Percentiles rank a stretch among this genome's conserved stretches.
phyloP scores from a whole-genome alignment of 1,139 yeast genomes.

The Yamadazyma atlantica region DNA sequence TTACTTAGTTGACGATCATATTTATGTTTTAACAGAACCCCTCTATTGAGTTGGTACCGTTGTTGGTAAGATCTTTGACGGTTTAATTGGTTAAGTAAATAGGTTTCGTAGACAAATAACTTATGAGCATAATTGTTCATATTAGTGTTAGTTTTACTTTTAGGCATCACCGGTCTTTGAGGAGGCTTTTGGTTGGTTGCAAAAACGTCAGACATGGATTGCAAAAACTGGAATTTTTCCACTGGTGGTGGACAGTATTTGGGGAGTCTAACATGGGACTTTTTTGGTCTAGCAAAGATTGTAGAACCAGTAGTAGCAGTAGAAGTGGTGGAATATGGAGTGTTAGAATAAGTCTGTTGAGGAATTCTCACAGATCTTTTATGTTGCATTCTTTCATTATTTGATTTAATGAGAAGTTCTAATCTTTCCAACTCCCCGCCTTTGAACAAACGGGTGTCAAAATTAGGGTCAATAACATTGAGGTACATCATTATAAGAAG shows the following conservation, averaged over 20 bases:
- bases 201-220: constrained; percentile 2
- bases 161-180: constrained; percentile 19
- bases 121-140: constrained; percentile 24
- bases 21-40: constrained; percentile 7
- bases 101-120: constrained; percentile 18
- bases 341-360: too few species aligned
- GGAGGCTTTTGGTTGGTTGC: constrained; percentile 1
- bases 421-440: constrained; percentile 6
- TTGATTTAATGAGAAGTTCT: constrained; percentile 5
- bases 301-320: not conserved
- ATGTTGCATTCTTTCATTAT: constrained; percentile 5
- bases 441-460: constrained; percentile 13
- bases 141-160: constrained; percentile 24
- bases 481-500: constrained; percentile 4
- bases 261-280: constrained; percentile 1
- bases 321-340: not conserved
- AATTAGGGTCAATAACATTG: constrained; percentile 16
- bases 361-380: constrained; percentile 6
- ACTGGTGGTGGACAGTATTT: constrained; percentile 8
- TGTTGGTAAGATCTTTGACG: constrained; percentile 10
- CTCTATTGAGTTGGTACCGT: constrained; percentile 4
- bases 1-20: constrained; percentile 9
- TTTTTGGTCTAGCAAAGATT: not conserved
- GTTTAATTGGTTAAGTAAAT: constrained; percentile 6
- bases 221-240: constrained; percentile 3